Conservation (phyloP, 2,329 filamentous ascomycete genomes). For the Epichloe festucae region DNA sequence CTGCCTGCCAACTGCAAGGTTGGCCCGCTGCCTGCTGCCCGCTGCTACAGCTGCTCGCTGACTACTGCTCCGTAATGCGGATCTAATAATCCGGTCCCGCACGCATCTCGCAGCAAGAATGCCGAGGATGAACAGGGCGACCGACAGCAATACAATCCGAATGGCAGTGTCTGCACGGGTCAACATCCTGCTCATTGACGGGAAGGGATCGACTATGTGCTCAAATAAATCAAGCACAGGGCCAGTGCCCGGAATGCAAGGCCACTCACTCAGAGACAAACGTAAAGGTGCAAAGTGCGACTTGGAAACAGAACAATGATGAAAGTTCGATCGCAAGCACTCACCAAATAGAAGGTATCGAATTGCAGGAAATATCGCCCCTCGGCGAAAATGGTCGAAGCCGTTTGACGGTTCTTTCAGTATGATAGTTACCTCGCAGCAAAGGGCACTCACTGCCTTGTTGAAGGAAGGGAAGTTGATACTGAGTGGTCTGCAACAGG, state of each 20-base stretch:
- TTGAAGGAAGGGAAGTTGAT: not conserved
- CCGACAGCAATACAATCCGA: not conserved
- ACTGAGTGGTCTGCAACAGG: not conserved
- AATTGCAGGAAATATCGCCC: not conserved
- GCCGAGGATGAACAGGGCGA: not conserved
- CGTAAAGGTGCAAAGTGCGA: not conserved
- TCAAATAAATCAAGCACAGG: not conserved
- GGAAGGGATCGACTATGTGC: not conserved
- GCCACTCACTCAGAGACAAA: not conserved
- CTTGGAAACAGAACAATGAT: not conserved
- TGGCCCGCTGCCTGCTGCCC: not conserved
- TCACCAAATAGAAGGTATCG: not conserved
- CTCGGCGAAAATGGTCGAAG: not conserved
- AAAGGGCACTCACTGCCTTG: not conserved
- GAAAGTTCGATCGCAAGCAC: not conserved
- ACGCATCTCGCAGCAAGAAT: not conserved
- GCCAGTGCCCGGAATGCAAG: not conserved
- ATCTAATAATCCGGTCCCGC: not conserved
- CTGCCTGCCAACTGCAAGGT: not conserved
- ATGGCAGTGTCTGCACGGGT: not conserved
- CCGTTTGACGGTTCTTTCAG: not conserved
- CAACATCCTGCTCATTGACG: not conserved
- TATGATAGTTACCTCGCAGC: not conserved
- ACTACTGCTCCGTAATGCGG: not conserved
- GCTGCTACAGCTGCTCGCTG: not conserved